A percentile compares a stretch with the other conserved stretches of the same genome.
These are phyloP conservation scores for Globisporangium iwayamae DNA, from an alignment of 352 stramenopile genomes.

Conservation along the genomic window DNA sequence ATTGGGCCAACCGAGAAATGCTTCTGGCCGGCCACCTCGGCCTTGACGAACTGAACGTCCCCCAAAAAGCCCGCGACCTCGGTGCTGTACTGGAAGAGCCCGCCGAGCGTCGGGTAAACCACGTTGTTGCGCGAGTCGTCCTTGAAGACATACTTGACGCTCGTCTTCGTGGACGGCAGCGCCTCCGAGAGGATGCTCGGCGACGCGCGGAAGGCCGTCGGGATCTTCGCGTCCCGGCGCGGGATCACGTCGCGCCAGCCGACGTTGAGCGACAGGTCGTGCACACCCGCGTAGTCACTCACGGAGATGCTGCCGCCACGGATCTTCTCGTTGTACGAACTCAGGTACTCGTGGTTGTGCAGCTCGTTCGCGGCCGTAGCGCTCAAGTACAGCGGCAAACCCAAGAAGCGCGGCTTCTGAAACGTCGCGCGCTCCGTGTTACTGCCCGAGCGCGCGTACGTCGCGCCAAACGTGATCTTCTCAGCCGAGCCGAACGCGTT, in stretches of 20 bases:
- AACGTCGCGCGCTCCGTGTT: slow-evolving; percentile 83
- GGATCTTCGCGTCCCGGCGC: slow-evolving; percentile 76
- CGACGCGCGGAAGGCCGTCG: slow-evolving; percentile 86
- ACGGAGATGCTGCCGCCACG: slow-evolving; percentile 79
- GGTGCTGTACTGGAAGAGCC: slow-evolving; percentile 88
- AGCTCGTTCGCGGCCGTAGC: slow-evolving; percentile 77
- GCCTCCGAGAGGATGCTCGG: slow-evolving; percentile 89
- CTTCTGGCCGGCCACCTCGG: slow-evolving; percentile 82
- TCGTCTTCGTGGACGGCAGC: slow-evolving; percentile 89
- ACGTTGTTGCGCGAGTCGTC: slow-evolving; percentile 86
- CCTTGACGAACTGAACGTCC: slow-evolving; percentile 89
- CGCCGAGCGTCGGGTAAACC: slow-evolving; percentile 83
- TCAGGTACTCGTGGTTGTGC: slow-evolving; percentile 84
- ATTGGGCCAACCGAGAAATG: slow-evolving; percentile 64
- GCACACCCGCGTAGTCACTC: slow-evolving; percentile 81
- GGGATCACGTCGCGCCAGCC: slow-evolving; percentile 87
- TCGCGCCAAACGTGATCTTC: slow-evolving; percentile 75
- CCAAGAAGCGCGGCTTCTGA: slow-evolving; percentile 85
- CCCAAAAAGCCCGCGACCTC: slow-evolving; percentile 85
- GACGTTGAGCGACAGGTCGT: slow-evolving; percentile 83
- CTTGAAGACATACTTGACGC: slow-evolving; percentile 91
- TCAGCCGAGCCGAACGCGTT: slow-evolving; percentile 84
- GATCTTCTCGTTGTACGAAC: slow-evolving; percentile 89
- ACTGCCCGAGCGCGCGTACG: slow-evolving; percentile 82
- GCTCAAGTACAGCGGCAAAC: slow-evolving; percentile 74